These are phyloP conservation scores for Metarhizium sp. DNA, from an alignment of 2,329 filamentous ascomycete species.

Conservation along the genomic window DNA sequence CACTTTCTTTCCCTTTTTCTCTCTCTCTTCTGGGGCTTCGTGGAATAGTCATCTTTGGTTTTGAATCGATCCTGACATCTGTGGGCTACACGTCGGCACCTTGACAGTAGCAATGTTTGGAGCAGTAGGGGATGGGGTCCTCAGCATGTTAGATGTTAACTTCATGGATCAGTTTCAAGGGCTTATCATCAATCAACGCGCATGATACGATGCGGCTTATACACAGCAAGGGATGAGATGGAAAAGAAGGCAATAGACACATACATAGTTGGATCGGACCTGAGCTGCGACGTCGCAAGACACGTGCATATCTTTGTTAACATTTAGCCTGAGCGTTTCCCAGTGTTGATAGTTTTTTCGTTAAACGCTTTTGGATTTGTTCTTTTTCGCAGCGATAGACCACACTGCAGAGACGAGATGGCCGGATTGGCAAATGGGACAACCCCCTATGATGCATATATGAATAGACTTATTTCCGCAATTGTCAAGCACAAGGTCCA, in stretches of 20 bases:
- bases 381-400: neutral
- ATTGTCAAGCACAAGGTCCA: neutral
- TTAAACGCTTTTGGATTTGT: neutral
- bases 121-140: neutral
- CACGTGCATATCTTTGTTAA: neutral
- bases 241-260: neutral
- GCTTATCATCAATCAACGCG: neutral
- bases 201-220: neutral
- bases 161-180: neutral
- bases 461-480: neutral
- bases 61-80: no score
- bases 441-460: neutral
- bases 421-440: neutral
- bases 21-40: no score
- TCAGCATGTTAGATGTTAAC: neutral
- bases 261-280: neutral
- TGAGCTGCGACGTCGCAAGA: neutral
- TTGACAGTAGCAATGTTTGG: neutral
- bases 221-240: neutral
- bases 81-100: neutral
- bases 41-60: no score
- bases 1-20: neutral
- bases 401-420: neutral
- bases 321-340: neutral
- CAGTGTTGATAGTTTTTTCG: no score